Percentiles rank a stretch among this genome's conserved stretches.
Conservation (phyloP, 352 stramenopile genomes). For the Thraustochytrium sp. region DNA sequence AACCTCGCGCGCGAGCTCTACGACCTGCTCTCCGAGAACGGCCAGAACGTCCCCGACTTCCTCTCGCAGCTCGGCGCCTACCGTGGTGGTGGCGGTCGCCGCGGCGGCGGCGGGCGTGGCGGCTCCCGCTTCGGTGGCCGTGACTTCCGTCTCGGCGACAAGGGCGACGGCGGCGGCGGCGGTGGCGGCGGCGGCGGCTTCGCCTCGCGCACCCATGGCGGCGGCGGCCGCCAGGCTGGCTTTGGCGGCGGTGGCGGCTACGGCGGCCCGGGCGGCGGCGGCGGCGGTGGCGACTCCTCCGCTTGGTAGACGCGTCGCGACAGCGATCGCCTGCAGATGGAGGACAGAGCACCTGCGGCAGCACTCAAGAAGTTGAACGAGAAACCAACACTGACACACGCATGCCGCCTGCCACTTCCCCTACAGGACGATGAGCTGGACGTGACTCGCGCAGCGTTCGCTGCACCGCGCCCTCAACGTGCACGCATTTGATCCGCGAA, state of each 20-base stretch:
- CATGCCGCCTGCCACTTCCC: too few species aligned
- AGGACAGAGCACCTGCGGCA: too few species aligned
- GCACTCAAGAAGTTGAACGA: too few species aligned
- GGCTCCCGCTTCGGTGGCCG: conserved; percentile 45
- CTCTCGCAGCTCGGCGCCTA: conserved; percentile 17
- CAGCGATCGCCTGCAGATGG: too few species aligned
- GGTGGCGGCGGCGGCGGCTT: background rate
- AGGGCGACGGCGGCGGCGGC: conserved; percentile 39
- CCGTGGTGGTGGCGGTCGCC: conserved; percentile 35
- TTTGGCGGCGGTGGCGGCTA: conserved; percentile 32
- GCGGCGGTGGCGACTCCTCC: conserved; percentile 1
- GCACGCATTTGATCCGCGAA: too few species aligned
- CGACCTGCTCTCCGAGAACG: conserved; percentile 72
- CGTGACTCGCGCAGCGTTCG: too few species aligned
- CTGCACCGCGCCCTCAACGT: too few species aligned
- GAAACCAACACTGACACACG: too few species aligned
- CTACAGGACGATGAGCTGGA: too few species aligned
- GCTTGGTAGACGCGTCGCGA: background rate
- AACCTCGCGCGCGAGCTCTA: conserved; percentile 94
- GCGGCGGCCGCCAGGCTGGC: conserved; percentile 27
- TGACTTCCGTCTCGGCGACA: conserved; percentile 25
- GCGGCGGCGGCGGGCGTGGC: conserved; percentile 36
- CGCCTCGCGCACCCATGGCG: background rate
- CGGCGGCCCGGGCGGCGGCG: background rate
- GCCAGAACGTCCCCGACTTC: conserved; percentile 48